Percentiles rank a stretch among this genome's conserved stretches.
Evolutionary conservation across 1,284 basidiomycete species (phyloP).

Genomic region (Coniferiporia sulphurascens): DNA sequence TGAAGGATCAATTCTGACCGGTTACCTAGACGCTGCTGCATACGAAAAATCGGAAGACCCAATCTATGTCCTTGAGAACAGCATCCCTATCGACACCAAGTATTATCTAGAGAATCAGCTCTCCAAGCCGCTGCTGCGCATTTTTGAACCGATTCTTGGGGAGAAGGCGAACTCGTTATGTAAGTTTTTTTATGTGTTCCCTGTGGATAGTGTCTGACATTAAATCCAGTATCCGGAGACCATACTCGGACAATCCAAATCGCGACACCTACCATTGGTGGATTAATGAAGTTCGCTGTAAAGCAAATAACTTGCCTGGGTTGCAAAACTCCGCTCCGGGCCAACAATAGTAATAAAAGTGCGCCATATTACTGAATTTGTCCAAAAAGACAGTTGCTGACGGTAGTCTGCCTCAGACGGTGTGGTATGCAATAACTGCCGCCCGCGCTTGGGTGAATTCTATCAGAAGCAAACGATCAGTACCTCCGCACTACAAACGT

Average conservation of each 20-base stretch:
- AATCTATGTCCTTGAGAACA: conserved; percentile 93
- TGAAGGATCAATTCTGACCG: background rate
- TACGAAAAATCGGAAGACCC: conserved; percentile 98
- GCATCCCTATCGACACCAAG: conserved; percentile 92
- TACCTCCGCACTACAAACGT: conserved; percentile 78
- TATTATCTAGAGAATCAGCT: conserved; percentile 97
- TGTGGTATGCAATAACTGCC: conserved; percentile 91
- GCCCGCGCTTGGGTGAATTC: conserved; percentile 76
- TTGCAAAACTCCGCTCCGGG: conserved; percentile 82
- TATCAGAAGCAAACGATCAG: conserved; percentile 82
- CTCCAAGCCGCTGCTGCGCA: conserved; percentile 91
- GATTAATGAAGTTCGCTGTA: conserved; percentile 95
- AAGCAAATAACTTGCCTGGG: conserved; percentile 91
- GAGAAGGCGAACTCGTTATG: conserved; percentile 81
- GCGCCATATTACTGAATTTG: conserved; percentile 23
- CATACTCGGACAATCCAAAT: conserved; percentile 93
- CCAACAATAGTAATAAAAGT: conserved; percentile 71
- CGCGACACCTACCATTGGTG: conserved; percentile 90
- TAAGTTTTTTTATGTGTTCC: conserved; percentile 35
- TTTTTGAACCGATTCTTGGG: conserved; percentile 96
- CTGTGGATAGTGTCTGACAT: background rate
- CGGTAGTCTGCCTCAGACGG: conserved; percentile 50
- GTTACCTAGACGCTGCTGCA: conserved; percentile 76
- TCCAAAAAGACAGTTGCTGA: conserved; percentile 5
- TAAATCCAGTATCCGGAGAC: conserved; percentile 75